Evolutionary conservation across 441 rosid species (phyloP).

Genomic region (Lepidium campestre): DNA sequence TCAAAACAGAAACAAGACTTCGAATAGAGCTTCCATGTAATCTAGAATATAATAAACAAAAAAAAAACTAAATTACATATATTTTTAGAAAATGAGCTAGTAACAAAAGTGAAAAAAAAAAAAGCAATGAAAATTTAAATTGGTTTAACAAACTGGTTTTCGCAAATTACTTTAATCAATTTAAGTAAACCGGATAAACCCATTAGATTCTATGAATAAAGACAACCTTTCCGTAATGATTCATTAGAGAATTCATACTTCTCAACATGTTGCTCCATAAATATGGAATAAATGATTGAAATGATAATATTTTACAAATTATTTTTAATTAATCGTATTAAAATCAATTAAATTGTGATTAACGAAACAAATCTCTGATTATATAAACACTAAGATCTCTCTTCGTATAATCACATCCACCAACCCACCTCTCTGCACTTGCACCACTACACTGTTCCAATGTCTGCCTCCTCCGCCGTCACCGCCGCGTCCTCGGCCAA

Average conservation of each 20-base stretch:
- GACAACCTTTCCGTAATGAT: neutral
- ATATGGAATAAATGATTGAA: neutral
- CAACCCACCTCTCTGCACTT: conserved; percentile 10
- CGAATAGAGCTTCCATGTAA: too few relatives aligned
- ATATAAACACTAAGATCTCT: neutral
- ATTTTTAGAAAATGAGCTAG: too few relatives aligned
- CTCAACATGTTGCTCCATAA: neutral
- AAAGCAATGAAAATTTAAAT: too few relatives aligned
- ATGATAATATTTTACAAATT: neutral
- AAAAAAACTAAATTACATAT: too few relatives aligned
- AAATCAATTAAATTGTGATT: neutral
- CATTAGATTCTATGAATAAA: neutral
- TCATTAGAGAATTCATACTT: neutral
- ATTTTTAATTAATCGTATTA: neutral
- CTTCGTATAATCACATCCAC: neutral
- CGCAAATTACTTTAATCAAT: neutral
- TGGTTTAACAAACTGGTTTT: neutral
- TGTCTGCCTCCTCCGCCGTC: neutral
- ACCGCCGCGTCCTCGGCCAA: conserved; percentile 15
- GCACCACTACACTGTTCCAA: neutral
- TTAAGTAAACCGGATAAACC: neutral
- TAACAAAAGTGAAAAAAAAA: too few relatives aligned
- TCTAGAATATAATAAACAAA: too few relatives aligned
- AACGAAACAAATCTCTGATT: neutral
- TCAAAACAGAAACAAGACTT: too few relatives aligned